Conservation (phyloP, 768 basidiomycete genomes). For the Amanita pseudoporphyria region DNA sequence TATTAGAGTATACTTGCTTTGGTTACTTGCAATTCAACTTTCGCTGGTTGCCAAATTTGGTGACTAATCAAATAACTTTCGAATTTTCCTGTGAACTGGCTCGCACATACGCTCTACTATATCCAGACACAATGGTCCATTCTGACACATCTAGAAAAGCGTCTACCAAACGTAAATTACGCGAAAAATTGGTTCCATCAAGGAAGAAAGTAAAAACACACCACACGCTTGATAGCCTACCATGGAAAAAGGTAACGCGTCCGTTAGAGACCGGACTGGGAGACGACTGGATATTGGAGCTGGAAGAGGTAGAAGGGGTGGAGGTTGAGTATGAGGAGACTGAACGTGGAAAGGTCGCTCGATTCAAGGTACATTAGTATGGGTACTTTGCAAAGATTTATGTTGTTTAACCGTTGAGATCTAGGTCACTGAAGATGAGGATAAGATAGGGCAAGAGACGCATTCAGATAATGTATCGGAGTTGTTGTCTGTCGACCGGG, state of each 20-base stretch:
- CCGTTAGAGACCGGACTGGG: constrained; percentile 51
- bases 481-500: background rate
- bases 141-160: constrained; percentile 9
- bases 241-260: constrained; percentile 63
- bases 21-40: background rate
- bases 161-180: constrained; percentile 22
- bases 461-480: constrained; percentile 7
- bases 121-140: constrained; percentile 4
- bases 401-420: background rate
- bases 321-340: constrained; percentile 80
- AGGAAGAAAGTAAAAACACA: constrained; percentile 49
- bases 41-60: background rate
- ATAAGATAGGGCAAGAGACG: background rate
- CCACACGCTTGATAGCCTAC: constrained; percentile 46
- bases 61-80: background rate
- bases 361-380: constrained; percentile 57
- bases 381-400: background rate
- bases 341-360: constrained; percentile 55
- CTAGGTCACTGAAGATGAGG: constrained; percentile 14
- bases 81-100: no score
- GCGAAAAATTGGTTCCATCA: constrained; percentile 19
- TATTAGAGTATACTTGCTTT: no score
- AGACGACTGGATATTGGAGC: constrained; percentile 80
- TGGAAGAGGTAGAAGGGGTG: constrained; percentile 91
- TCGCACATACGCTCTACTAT: background rate